Base-by-base conservation (phyloP, 2,329 filamentous ascomycete species). In the Onygena corvina region DNA sequence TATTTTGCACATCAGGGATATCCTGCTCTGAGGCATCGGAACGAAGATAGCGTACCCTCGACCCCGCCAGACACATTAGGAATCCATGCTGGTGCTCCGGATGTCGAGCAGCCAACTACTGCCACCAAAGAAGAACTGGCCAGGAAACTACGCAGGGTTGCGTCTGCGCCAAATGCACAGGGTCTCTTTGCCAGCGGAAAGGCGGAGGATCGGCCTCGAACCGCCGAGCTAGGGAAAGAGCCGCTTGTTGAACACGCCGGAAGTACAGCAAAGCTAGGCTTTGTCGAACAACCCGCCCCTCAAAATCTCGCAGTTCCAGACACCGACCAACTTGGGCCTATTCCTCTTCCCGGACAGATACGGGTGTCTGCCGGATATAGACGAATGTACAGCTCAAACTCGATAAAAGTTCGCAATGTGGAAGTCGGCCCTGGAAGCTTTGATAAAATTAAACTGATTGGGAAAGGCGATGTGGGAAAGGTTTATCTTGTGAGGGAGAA, bases 371-470 rank as follows among this genome's bases (percentile, higher is more conserved):
- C 86, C 45, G 81, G 86, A 16, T 98, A 95, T 70, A 77, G 92
- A 61, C 79, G 92, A 64, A 98, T 92, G 2, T 98, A 98, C 67
- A 96, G 92, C 68, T 95, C 90, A 57, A 98, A 96, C 67, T 96
- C 92, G 34, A 98, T 98, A 74, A 98, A 98, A 70, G 86, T 96
- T 57, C 80, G 92, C 60, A 88, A 94, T 64, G 92, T 98, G 44
- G 92, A 98, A 69, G 92, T 98, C 30, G 86, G 88, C 0, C 92
- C 92, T 0, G 76, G 85, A 54, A 96, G 90, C 65, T 98, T 98
- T 61, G 92, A 98, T 75, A 98, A 98, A 78, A 95, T 98, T 69
- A 98, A 98, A 68, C 76, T 98, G 69, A 95, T 98, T 62, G 92
- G 92, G 50, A 98, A 98, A 72, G 92, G 92, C 51, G 92, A 98